A percentile compares a stretch with the other conserved stretches of the same genome.
Evolutionary conservation across 306 rosid species (phyloP).

Genomic region (Lathyrus tuberosus): DNA sequence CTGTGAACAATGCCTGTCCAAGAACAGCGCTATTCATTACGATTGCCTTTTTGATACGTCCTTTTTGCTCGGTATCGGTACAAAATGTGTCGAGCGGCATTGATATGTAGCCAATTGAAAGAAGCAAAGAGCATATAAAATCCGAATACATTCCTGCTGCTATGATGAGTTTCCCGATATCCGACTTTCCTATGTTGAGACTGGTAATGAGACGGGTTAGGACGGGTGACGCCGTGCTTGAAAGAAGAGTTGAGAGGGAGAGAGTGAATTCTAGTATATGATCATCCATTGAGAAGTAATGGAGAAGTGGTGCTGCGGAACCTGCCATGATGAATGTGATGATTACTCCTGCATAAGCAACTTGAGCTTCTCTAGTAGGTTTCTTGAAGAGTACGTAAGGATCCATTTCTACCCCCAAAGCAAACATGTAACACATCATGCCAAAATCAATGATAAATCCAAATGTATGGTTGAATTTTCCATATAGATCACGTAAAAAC

Average conservation of each 20-base stretch:
- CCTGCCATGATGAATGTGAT: constrained; percentile 59
- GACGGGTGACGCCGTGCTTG: constrained; percentile 86
- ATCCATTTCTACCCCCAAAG: constrained; percentile 92
- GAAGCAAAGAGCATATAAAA: constrained; percentile 59
- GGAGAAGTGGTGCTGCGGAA: constrained; percentile 49
- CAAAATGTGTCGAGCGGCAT: constrained; percentile 47
- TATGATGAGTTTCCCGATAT: constrained; percentile 84
- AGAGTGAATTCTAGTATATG: constrained; percentile 50
- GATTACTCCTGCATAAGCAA: constrained; percentile 71
- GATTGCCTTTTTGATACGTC: background rate
- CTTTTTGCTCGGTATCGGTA: accelerated
- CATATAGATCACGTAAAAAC: constrained; percentile 47
- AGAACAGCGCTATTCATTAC: constrained; percentile 46
- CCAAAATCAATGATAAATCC: constrained; percentile 75
- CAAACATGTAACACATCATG: constrained; percentile 91
- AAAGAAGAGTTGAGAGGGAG: constrained; percentile 59
- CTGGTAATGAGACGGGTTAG: constrained; percentile 71
- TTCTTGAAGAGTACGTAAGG: constrained; percentile 56
- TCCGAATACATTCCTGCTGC: constrained; percentile 90
- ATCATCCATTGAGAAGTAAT: constrained; percentile 5
- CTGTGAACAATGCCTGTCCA: constrained; percentile 57
- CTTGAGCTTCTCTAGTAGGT: constrained; percentile 70
- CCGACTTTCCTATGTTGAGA: constrained; percentile 84
- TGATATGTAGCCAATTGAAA: constrained; percentile 64
- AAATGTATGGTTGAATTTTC: constrained; percentile 48